phyloP scores from a whole-genome alignment of 805 yeast species.

The Kodamaea hsintzibuensis region DNA sequence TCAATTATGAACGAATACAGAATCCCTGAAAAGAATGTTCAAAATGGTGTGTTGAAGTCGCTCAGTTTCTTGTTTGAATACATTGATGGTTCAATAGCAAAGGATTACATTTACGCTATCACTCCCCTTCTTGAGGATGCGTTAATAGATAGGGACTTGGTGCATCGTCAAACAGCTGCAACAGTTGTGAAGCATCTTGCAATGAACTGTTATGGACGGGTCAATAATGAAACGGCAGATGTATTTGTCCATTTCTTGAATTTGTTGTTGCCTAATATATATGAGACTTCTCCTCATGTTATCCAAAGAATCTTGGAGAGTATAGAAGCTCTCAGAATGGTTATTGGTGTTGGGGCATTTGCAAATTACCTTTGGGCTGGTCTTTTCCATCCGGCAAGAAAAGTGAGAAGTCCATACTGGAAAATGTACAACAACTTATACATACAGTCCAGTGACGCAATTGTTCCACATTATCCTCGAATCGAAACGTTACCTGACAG shows the following conservation, averaged over 20 bases:
- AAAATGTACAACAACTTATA: slow-evolving; percentile 74
- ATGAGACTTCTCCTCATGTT: slow-evolving; percentile 95
- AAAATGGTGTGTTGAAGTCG: slow-evolving; percentile 92
- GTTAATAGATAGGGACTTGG: slow-evolving; percentile 83
- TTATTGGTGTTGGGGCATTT: slow-evolving; percentile 74
- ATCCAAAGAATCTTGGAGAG: slow-evolving; percentile 80
- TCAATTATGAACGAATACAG: slow-evolving; percentile 94
- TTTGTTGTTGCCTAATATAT: slow-evolving; percentile 81
- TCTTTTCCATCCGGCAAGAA: slow-evolving; percentile 87
- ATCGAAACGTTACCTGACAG: slow-evolving; percentile 35
- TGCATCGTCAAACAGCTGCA: slow-evolving; percentile 94
- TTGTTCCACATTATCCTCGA: slow-evolving; percentile 82
- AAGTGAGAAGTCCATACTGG: slow-evolving; percentile 87
- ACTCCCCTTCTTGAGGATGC: slow-evolving; percentile 87
- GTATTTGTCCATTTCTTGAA: slow-evolving; percentile 83
- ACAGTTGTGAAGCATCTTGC: slow-evolving; percentile 83
- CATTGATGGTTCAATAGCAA: slow-evolving; percentile 69
- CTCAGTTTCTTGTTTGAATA: slow-evolving; percentile 91
- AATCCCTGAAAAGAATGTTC: slow-evolving; percentile 89
- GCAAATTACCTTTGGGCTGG: slow-evolving; percentile 85
- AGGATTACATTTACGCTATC: slow-evolving; percentile 79
- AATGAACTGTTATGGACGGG: slow-evolving; percentile 70
- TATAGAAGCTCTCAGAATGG: slow-evolving; percentile 67
- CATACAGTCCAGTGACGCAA: slow-evolving; percentile 66
- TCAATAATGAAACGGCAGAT: slow-evolving; percentile 59